phyloP scores from a whole-genome alignment of 257 asterid genomes.

The Phtheirospermum japonicum region DNA sequence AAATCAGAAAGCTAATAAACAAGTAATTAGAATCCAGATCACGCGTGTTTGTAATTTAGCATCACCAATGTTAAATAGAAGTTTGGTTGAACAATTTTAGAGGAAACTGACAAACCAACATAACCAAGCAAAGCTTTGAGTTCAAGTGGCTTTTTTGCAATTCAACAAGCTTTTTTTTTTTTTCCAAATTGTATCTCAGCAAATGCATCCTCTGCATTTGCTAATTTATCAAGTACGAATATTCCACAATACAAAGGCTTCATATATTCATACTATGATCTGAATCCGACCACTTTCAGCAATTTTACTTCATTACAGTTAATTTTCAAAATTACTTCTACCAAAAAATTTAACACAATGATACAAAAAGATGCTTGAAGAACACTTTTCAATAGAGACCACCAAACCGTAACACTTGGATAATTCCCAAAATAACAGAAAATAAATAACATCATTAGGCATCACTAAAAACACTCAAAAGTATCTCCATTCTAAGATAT shows the following conservation, averaged over 20 bases:
- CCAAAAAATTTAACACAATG: too few species aligned
- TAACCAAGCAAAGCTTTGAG: background rate
- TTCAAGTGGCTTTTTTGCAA: background rate
- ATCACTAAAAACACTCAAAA: slow-evolving; percentile 8
- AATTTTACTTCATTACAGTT: background rate
- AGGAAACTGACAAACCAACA: background rate
- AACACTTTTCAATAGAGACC: too few species aligned
- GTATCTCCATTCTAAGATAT: too few species aligned
- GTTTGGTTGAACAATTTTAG: background rate
- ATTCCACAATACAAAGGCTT: background rate
- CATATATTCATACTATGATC: background rate
- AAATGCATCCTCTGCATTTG: background rate
- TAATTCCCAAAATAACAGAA: too few species aligned
- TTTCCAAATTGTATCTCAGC: background rate
- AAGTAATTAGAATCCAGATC: background rate
- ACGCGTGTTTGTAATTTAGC: background rate
- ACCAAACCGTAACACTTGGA: too few species aligned
- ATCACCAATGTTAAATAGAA: background rate
- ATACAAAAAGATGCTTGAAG: too few species aligned
- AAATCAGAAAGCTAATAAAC: background rate
- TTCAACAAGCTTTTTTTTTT: background rate
- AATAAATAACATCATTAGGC: background rate
- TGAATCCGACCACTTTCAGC: background rate
- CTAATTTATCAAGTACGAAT: too few species aligned
- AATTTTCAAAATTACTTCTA: too few species aligned